Evolutionary conservation across 768 basidiomycete genomes (phyloP), one percentile per base, ranked within the genome.

Genomic region (Gelatoporia subvermispora): DNA sequence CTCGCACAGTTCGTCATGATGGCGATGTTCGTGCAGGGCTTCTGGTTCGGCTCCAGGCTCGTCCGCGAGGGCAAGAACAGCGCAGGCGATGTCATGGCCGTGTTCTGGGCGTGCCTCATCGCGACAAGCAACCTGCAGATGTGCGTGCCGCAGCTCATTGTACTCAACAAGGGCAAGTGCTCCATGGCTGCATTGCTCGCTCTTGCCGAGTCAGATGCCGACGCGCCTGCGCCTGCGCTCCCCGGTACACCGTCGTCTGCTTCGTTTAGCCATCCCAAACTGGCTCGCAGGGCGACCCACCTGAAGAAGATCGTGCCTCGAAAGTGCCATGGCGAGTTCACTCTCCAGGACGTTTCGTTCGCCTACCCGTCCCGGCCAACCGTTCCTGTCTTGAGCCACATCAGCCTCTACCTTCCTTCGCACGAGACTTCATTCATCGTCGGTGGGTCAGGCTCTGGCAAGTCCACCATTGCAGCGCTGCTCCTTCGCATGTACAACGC

Each of bases 71-170:
- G 86, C 15, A 79, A 74, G 52, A 74, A 81, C 45, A 68, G 69
- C 3, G 70, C 87, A 0, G 92, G 92, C 1, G 78, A 85, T 31
- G 88, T 97, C 53, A 94, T 93, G 85, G 84, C 88, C n/a, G 91
- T 94, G 44, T 99, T 98, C 65, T 98, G 95, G 94, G 93, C 95
- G 0, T 93, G 91, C 63, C 72, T 97, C 18, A 88, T 97, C 52
- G 93, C 91, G 0, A 85, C 88, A 1, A 84, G 78, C 57, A 93
- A 91, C 64, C 69, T 96, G 2, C 93, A 96, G 63, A 82, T 87
- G 76, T 83, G 82, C 58, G 81, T 97, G 9, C 93, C 93, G 0
- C 82, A 88, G 51, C 69, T 91, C 56, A 84, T 93, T 53, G 67
- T 74, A 24, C 69, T 96, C 50, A 76, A 84, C 16, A 87, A 86